phyloP scores from a whole-genome alignment of 208 protist species.

The Sergeia podlipaevii region DNA sequence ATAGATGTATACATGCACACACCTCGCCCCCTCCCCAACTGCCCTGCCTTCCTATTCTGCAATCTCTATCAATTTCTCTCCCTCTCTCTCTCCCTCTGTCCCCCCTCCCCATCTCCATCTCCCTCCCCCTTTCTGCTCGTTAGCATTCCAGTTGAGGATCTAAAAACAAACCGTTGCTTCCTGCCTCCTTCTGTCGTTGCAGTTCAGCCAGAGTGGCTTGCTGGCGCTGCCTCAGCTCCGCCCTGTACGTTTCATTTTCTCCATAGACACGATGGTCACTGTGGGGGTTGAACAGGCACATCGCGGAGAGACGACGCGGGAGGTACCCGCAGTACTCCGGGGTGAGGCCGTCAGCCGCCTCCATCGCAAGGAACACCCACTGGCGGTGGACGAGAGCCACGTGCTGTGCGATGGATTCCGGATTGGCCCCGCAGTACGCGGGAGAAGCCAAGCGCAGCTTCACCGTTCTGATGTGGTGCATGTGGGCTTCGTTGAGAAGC shows the following conservation, averaged over 20 bases:
- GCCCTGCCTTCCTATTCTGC: too few relatives aligned
- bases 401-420: neutral
- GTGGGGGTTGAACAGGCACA: slow-evolving; percentile 64
- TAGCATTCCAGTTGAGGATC: too few relatives aligned
- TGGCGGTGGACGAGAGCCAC: slow-evolving; percentile 22
- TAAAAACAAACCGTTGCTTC: slow-evolving; percentile 33
- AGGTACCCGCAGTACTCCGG: slow-evolving; percentile 19
- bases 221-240: slow-evolving; percentile 29
- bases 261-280: slow-evolving; percentile 38
- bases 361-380: slow-evolving; percentile 31
- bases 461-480: slow-evolving; percentile 12
- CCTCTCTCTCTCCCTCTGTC: too few relatives aligned
- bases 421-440: slow-evolving; percentile 5
- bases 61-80: too few relatives aligned
- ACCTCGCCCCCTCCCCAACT: too few relatives aligned
- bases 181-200: slow-evolving; percentile 19
- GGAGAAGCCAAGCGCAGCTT: slow-evolving; percentile 1
- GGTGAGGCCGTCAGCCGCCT: slow-evolving; percentile 36
- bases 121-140: too few relatives aligned
- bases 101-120: too few relatives aligned
- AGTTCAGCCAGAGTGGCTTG: slow-evolving; percentile 24
- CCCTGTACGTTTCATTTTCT: slow-evolving; percentile 29
- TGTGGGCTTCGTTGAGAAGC: slow-evolving; percentile 42
- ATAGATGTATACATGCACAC: too few relatives aligned
- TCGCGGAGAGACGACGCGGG: slow-evolving; percentile 54